A percentile compares a stretch with the other conserved stretches of the same genome.
phyloP scores from a whole-genome alignment of 2,329 filamentous ascomycete species.

The Emericellopsis cladophorae region DNA sequence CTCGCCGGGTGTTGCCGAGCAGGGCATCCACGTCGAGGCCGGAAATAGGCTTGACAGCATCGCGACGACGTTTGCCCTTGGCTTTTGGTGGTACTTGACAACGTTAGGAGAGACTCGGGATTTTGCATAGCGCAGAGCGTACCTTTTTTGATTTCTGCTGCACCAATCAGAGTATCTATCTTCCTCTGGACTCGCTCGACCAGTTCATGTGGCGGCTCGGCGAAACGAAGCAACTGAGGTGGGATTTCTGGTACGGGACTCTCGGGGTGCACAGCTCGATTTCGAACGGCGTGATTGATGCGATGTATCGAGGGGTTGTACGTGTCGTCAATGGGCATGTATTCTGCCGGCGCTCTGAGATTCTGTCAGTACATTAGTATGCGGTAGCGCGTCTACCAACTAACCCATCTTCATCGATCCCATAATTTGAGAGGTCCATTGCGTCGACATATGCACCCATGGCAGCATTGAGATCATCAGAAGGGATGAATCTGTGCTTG shows the following conservation, averaged over 20 bases:
- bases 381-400: constrained; percentile 8
- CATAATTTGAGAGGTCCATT: constrained; percentile 73
- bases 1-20: constrained; percentile 42
- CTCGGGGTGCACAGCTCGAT: constrained; percentile 64
- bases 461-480: constrained; percentile 56
- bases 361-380: neutral
- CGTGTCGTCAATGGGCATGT: constrained; percentile 65
- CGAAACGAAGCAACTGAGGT: constrained; percentile 57
- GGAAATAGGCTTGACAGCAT: constrained; percentile 71
- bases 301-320: constrained; percentile 82
- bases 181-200: constrained; percentile 39
- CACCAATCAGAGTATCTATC: constrained; percentile 53
- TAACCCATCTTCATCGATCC: constrained; percentile 63
- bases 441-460: constrained; percentile 89
- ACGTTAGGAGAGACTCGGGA: constrained; percentile 2
- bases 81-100: constrained; percentile 60
- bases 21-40: constrained; percentile 79
- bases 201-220: constrained; percentile 57
- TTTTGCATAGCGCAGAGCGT: constrained; percentile 5
- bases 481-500: constrained; percentile 75
- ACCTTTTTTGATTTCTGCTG: constrained; percentile 77
- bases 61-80: constrained; percentile 58
- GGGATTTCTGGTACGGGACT: constrained; percentile 49
- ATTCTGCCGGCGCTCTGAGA: constrained; percentile 43
- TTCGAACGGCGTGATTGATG: constrained; percentile 73